phyloP scores from a whole-genome alignment of 2,329 filamentous ascomycete genomes.

The Apiospora hydei region DNA sequence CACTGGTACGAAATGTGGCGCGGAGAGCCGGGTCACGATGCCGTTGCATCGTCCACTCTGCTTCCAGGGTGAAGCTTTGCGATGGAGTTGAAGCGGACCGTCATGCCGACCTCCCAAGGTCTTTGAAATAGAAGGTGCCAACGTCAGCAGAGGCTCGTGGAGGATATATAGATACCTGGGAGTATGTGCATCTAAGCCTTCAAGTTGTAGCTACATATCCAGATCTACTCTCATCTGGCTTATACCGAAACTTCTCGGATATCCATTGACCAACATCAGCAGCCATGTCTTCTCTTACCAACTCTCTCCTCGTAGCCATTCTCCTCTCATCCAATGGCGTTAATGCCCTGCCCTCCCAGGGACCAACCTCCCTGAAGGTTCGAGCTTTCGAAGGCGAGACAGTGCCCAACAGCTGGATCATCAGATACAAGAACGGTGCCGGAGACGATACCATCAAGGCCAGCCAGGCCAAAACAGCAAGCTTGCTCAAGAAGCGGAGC shows the following conservation, averaged over 20 bases:
- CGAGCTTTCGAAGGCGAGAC: not conserved
- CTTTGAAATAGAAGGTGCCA: not conserved
- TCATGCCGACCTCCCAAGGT: not conserved
- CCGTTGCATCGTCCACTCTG: not conserved
- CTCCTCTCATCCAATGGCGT: not conserved
- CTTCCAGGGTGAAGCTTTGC: not conserved
- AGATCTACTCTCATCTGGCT: too few species aligned
- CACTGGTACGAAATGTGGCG: not conserved
- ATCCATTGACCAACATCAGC: not conserved
- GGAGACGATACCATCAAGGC: not conserved
- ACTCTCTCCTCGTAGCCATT: not conserved
- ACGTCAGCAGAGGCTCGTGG: not conserved
- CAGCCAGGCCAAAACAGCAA: slow-evolving; percentile 2
- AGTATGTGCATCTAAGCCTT: not conserved
- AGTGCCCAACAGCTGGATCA: not conserved
- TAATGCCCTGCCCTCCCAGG: not conserved
- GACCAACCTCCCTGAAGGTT: not conserved
- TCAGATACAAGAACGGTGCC: not conserved
- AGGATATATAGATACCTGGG: not conserved
- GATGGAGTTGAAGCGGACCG: not conserved
- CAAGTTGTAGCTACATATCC: not conserved
- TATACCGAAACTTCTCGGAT: not conserved
- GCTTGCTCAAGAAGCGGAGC: not conserved
- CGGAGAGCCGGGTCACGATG: not conserved
- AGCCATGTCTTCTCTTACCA: not conserved